Evolutionary conservation across 495 filamentous ascomycete genomes (phyloP).

Genomic region (Xylaria venustula): DNA sequence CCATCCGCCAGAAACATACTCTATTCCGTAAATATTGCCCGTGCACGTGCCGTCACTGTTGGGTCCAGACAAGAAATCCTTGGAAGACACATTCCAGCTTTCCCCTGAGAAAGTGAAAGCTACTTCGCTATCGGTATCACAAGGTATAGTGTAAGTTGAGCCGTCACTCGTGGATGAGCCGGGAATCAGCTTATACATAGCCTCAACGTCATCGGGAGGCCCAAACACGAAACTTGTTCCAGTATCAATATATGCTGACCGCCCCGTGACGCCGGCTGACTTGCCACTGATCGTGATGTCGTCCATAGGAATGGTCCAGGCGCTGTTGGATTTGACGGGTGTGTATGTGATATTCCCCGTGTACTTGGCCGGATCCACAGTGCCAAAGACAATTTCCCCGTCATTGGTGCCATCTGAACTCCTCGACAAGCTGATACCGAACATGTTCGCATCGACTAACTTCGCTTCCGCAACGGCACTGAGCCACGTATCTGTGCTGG

Average conservation of each 20-base stretch:
- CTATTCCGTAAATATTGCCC: slow-evolving; percentile 62
- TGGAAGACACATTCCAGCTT: slow-evolving; percentile 61
- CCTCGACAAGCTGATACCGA: slow-evolving; percentile 66
- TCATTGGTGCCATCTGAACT: slow-evolving; percentile 61
- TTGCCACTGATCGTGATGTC: slow-evolving; percentile 60
- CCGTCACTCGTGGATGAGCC: slow-evolving; percentile 48
- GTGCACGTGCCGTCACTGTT: slow-evolving; percentile 50
- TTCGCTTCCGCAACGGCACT: slow-evolving; percentile 56
- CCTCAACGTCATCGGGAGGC: slow-evolving; percentile 60
- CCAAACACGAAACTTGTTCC: slow-evolving; percentile 76
- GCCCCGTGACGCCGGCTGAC: slow-evolving; percentile 45
- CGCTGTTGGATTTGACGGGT: slow-evolving; percentile 36
- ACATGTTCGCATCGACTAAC: slow-evolving; percentile 60
- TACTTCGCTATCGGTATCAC: slow-evolving; percentile 52
- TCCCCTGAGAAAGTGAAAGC: slow-evolving; percentile 41
- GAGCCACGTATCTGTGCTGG: slow-evolving; percentile 62
- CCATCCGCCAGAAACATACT: slow-evolving; percentile 54
- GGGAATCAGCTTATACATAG: slow-evolving; percentile 64
- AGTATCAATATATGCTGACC: slow-evolving; percentile 72
- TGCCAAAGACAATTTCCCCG: slow-evolving; percentile 76
- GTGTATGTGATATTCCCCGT: slow-evolving; percentile 66
- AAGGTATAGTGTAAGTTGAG: slow-evolving; percentile 67
- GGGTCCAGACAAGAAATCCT: slow-evolving; percentile 64
- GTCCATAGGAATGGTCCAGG: slow-evolving; percentile 70
- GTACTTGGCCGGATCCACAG: slow-evolving; percentile 62